Percentiles rank a stretch among this genome's conserved stretches.
Conservation (phyloP, 1,284 basidiomycete species). For the Malassezia pachydermatis region DNA sequence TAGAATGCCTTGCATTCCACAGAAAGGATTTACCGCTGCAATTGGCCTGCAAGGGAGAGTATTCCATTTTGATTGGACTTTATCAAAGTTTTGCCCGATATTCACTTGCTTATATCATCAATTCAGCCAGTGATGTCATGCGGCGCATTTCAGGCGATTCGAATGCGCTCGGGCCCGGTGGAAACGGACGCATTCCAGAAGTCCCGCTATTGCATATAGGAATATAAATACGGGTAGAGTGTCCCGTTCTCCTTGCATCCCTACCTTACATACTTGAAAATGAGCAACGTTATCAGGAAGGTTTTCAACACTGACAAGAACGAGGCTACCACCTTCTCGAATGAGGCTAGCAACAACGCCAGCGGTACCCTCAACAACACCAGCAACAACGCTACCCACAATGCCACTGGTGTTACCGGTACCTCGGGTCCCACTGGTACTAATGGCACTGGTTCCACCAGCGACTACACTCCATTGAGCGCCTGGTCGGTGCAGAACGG, state of each 20-base stretch:
- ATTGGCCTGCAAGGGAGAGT: not conserved
- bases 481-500: slow-evolving; percentile 6
- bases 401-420: not conserved
- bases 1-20: not conserved
- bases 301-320: slow-evolving; percentile 21
- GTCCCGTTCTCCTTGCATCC: not conserved
- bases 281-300: slow-evolving; percentile 22
- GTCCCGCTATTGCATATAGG: not conserved
- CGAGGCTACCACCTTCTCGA: not conserved
- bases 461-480: not conserved
- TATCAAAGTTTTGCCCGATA: slow-evolving; percentile 1
- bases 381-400: slow-evolving; percentile 4
- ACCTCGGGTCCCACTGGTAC: slow-evolving; percentile 5
- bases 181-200: slow-evolving; percentile 1
- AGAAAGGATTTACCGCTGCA: slow-evolving; percentile 9
- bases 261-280: not conserved
- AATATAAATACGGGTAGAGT: slow-evolving; percentile 5
- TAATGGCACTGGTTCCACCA: not conserved
- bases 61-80: not conserved
- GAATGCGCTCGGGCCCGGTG: slow-evolving; percentile 3
- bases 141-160: not conserved
- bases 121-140: not conserved
- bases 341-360: slow-evolving; percentile 2
- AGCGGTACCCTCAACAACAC: slow-evolving; percentile 3
- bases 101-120: not conserved